phyloP scores from a whole-genome alignment of 2,329 filamentous ascomycete genomes.

The Bertia moriformis region DNA sequence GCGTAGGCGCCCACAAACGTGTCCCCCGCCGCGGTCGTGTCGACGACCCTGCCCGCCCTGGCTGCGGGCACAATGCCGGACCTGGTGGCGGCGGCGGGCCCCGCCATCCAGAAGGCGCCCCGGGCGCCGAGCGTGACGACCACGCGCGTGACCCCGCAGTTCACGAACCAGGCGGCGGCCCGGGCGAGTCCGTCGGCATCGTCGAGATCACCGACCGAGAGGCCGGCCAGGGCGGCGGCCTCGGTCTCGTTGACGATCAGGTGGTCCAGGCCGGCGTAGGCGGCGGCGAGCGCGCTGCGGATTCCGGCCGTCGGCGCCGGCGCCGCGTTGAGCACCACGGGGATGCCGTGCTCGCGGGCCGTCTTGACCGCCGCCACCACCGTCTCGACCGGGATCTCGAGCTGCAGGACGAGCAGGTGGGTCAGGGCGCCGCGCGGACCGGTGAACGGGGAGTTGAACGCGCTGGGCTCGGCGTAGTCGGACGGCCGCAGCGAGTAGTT shows the following conservation, averaged over 20 bases:
- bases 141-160: slow-evolving; percentile 57
- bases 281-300: slow-evolving; percentile 35
- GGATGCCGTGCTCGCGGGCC: slow-evolving; percentile 30
- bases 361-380: slow-evolving; percentile 44
- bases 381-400: slow-evolving; percentile 59
- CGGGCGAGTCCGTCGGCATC: slow-evolving; percentile 23
- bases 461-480: slow-evolving; percentile 17
- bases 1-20: slow-evolving; percentile 87
- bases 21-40: slow-evolving; percentile 88
- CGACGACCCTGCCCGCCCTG: slow-evolving; percentile 62
- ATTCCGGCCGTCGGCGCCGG: slow-evolving; percentile 47
- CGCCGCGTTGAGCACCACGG: slow-evolving; percentile 74
- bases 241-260: slow-evolving; percentile 86
- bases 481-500: slow-evolving; percentile 35
- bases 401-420: slow-evolving; percentile 59
- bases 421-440: slow-evolving; percentile 27
- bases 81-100: slow-evolving; percentile 18
- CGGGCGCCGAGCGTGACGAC: slow-evolving; percentile 73
- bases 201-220: slow-evolving; percentile 31
- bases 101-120: slow-evolving; percentile 57
- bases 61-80: slow-evolving; percentile 32
- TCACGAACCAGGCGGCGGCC: slow-evolving; percentile 47
- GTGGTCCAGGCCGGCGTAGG: slow-evolving; percentile 57
- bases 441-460: slow-evolving; percentile 13
- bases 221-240: slow-evolving; percentile 56